phyloP scores from a whole-genome alignment of 1,284 basidiomycete genomes.

The Ustilago crameri region DNA sequence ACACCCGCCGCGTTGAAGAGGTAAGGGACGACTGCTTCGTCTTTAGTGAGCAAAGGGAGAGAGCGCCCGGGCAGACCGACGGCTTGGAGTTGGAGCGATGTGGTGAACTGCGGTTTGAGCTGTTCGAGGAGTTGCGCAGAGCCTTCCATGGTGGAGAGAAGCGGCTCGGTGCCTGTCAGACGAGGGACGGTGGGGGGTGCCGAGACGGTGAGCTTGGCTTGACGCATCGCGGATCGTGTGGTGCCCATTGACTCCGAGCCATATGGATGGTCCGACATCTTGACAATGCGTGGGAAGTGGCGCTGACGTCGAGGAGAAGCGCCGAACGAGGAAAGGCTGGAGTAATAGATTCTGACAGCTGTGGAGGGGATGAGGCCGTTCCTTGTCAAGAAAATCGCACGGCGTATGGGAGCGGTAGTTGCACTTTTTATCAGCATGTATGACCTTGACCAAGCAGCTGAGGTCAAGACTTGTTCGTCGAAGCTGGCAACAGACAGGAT shows the following conservation, averaged over 20 bases:
- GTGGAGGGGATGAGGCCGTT: not conserved
- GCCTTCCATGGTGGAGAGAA: constrained; percentile 20
- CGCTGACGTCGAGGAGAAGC: not conserved
- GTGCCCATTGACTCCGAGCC: constrained; percentile 4
- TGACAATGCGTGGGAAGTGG: constrained; percentile 4
- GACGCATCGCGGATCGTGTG: constrained; percentile 23
- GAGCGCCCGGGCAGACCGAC: constrained; percentile 29
- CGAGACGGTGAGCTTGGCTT: constrained; percentile 22
- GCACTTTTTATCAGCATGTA: constrained; percentile 25
- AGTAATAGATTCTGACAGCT: not conserved
- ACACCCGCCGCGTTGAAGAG: constrained; percentile 41
- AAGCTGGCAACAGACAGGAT: not conserved
- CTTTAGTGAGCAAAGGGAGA: constrained; percentile 28
- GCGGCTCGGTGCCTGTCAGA: constrained; percentile 22
- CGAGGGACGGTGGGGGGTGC: constrained; percentile 25
- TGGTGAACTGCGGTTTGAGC: constrained; percentile 29
- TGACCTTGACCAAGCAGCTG: not conserved
- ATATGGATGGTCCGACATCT: not conserved
- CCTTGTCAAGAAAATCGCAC: not conserved
- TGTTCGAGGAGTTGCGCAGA: constrained; percentile 26
- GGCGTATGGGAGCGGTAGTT: not conserved
- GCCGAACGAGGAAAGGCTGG: too few relatives aligned
- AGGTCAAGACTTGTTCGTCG: not conserved
- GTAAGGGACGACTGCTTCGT: constrained; percentile 24
- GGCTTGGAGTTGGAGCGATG: constrained; percentile 28